phyloP scores from a whole-genome alignment of 129 eudicot genomes.

The Smallanthus sonchifolius region DNA sequence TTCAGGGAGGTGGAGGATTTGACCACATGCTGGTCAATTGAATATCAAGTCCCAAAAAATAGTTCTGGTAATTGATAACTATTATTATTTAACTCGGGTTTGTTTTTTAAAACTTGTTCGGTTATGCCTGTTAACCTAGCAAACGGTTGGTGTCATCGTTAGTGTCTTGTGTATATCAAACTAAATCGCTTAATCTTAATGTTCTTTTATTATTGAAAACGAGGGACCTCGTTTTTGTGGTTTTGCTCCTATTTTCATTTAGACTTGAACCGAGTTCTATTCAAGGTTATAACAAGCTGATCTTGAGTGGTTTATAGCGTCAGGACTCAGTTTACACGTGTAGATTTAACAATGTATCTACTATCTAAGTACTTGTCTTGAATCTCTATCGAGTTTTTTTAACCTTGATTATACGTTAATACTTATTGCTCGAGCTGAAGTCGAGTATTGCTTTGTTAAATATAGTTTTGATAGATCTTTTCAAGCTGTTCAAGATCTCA shows the following conservation, averaged over 20 bases:
- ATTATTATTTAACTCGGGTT: not conserved
- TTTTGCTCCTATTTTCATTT: no score
- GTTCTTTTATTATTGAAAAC: not conserved
- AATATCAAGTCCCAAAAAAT: not conserved
- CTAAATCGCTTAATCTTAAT: conserved; percentile 6
- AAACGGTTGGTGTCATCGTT: not conserved
- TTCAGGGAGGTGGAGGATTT: conserved; percentile 66
- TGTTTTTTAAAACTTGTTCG: not conserved
- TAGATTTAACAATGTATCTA: not conserved
- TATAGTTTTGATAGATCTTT: no score
- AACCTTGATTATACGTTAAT: not conserved
- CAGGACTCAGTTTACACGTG: not conserved
- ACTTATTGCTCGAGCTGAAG: no score
- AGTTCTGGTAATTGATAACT: not conserved
- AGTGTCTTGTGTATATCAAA: conserved; percentile 18
- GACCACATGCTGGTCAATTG: conserved; percentile 72
- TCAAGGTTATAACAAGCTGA: not conserved
- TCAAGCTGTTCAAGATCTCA: no score
- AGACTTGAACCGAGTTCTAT: not conserved
- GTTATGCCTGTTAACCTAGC: conserved; percentile 1
- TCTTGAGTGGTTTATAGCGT: not conserved
- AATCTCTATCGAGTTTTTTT: not conserved
- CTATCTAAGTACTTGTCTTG: not conserved
- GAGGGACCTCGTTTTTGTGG: not conserved
- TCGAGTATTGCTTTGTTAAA: no score